Conservation (phyloP, 148 eudicot genomes). For the Talinum fruticosum region DNA sequence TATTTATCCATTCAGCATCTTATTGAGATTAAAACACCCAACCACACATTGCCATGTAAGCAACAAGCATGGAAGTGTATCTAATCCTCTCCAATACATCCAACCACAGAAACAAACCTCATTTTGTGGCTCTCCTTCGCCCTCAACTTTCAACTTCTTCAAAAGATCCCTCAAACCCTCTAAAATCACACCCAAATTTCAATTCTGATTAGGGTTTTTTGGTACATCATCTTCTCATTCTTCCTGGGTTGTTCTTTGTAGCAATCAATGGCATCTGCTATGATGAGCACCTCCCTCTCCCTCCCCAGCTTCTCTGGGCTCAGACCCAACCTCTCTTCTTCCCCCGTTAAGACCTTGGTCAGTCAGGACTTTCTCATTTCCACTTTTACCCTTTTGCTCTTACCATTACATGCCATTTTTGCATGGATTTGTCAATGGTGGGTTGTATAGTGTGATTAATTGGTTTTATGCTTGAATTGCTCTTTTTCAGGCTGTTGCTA, state of each 20-base stretch:
- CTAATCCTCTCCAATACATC: conserved; percentile 5
- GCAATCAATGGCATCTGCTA: conserved; percentile 26
- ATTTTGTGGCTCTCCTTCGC: conserved; percentile 24
- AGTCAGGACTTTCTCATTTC: conserved; percentile 19
- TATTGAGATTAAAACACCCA: conserved; percentile 34
- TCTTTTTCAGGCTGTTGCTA: conserved; percentile 46
- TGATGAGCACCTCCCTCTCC: conserved; percentile 34
- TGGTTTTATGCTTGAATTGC: neutral
- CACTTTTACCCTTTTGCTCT: neutral
- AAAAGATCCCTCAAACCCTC: neutral
- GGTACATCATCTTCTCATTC: neutral
- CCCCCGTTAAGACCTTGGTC: conserved; percentile 57
- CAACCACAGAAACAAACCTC: conserved; percentile 21
- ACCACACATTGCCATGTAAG: conserved; percentile 33
- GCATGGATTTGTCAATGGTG: neutral
- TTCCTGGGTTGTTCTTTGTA: neutral
- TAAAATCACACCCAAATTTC: neutral
- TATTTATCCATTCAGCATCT: conserved; percentile 35
- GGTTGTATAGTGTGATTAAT: too few species aligned
- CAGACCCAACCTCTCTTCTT: conserved; percentile 41
- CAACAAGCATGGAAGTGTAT: conserved; percentile 20
- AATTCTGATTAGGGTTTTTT: neutral
- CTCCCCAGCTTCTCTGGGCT: conserved; percentile 66
- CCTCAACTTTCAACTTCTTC: conserved; percentile 1
- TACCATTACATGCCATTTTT: neutral